These are phyloP conservation scores for Aspergillus niger DNA, from an alignment of 2,329 filamentous ascomycete genomes.

Conservation along the genomic window DNA sequence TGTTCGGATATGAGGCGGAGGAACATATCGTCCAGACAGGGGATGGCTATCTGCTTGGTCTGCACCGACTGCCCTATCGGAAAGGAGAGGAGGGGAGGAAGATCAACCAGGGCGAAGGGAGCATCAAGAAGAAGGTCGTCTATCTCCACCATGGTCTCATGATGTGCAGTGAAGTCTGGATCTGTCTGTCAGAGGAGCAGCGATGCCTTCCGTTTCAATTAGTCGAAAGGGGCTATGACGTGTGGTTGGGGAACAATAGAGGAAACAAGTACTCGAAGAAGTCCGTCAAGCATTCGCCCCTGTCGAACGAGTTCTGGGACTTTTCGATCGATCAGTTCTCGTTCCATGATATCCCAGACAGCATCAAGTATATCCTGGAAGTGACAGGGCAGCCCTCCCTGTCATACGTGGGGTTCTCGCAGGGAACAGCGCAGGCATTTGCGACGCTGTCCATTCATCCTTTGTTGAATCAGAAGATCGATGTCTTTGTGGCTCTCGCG, in stretches of 20 bases:
- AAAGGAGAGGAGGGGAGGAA: constrained; percentile 77
- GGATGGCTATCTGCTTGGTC: constrained; percentile 87
- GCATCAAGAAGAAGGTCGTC: constrained; percentile 77
- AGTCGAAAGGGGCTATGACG: constrained; percentile 89
- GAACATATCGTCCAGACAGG: constrained; percentile 94
- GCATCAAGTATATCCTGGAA: constrained; percentile 85
- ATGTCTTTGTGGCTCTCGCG: constrained; percentile 93
- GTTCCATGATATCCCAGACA: constrained; percentile 95
- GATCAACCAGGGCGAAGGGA: constrained; percentile 69
- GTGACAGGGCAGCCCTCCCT: constrained; percentile 80
- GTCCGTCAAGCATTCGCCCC: constrained; percentile 73
- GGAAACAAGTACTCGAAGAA: constrained; percentile 99
- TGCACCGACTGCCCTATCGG: constrained; percentile 83
- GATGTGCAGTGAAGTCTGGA: constrained; percentile 99
- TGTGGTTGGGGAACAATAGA: constrained; percentile 96
- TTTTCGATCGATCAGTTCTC: constrained; percentile 99
- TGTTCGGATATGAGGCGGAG: constrained; percentile 91
- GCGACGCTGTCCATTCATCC: constrained; percentile 91
- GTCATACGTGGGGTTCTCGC: constrained; percentile 96
- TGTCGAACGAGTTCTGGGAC: constrained; percentile 82
- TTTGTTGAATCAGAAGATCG: constrained; percentile 85
- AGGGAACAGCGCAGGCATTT: constrained; percentile 96
- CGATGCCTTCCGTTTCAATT: constrained; percentile 85
- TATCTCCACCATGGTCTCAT: constrained; percentile 95
- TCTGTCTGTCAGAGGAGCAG: constrained; percentile 83